Evolutionary conservation across 177 flowering plant genomes (phyloP).

Genomic region (Vitis hybrid): DNA sequence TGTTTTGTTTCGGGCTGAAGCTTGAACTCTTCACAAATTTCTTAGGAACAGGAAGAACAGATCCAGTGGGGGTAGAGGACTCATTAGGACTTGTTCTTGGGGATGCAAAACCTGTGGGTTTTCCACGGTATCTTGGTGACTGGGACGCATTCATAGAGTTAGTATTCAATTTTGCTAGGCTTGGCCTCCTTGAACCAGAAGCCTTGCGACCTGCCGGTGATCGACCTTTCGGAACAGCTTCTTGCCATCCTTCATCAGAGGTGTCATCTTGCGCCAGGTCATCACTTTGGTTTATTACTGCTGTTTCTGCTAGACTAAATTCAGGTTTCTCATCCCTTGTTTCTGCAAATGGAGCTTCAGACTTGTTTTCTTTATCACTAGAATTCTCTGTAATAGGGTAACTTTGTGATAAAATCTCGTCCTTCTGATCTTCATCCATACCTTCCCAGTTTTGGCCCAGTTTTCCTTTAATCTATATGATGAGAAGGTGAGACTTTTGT

Average conservation of each 20-base stretch:
- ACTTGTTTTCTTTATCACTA: slow-evolving; percentile 67
- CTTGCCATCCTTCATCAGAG: slow-evolving; percentile 95
- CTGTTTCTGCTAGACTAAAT: slow-evolving; percentile 22
- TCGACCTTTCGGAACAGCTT: slow-evolving; percentile 82
- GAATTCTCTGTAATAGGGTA: slow-evolving; percentile 38
- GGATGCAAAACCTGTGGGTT: slow-evolving; percentile 43
- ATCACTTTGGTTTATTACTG: slow-evolving; percentile 25
- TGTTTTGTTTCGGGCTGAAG: slow-evolving; percentile 54
- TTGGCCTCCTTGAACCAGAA: slow-evolving; percentile 62
- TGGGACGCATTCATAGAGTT: slow-evolving; percentile 59
- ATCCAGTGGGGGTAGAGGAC: slow-evolving; percentile 32
- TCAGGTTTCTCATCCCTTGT: slow-evolving; percentile 35
- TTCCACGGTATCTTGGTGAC: slow-evolving; percentile 50
- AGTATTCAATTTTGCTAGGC: slow-evolving; percentile 71
- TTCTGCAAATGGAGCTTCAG: slow-evolving; percentile 34
- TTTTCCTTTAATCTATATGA: slow-evolving; percentile 60
- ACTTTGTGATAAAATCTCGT: slow-evolving; percentile 37
- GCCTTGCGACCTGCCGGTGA: slow-evolving; percentile 53
- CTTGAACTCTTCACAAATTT: slow-evolving; percentile 64
- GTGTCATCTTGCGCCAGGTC: slow-evolving; percentile 41
- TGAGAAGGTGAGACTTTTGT: neutral
- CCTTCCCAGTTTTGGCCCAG: slow-evolving; percentile 53
- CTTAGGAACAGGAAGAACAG: slow-evolving; percentile 33
- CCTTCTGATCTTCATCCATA: slow-evolving; percentile 53
- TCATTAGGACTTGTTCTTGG: slow-evolving; percentile 56